Evolutionary conservation across 176 grass and related monocot genomes (phyloP).

Genomic region (Puccinellia tenuiflora): DNA sequence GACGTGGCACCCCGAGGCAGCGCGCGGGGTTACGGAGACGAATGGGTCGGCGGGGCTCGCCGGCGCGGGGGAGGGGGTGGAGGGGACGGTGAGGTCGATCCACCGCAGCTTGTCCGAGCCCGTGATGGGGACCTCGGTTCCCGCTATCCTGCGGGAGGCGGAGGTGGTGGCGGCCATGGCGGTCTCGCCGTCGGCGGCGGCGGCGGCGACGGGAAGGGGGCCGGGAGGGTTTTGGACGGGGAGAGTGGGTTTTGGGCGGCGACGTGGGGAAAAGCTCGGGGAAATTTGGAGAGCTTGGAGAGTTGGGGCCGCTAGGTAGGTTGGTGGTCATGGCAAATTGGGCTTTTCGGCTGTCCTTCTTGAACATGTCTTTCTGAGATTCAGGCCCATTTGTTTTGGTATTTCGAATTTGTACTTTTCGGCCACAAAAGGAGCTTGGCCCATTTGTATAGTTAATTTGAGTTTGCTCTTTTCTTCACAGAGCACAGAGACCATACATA

Average conservation of each 20-base stretch:
- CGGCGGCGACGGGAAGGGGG: background rate
- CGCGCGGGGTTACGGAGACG: slow-evolving; percentile 34
- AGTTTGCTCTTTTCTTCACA: too few species aligned
- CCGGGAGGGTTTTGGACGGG: slow-evolving; percentile 35
- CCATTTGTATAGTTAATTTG: background rate
- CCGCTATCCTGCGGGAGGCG: slow-evolving; percentile 34
- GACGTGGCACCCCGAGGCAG: slow-evolving; percentile 56
- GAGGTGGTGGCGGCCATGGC: slow-evolving; percentile 29
- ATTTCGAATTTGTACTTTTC: too few species aligned
- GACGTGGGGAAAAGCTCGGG: background rate
- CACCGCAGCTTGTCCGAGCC: slow-evolving; percentile 65
- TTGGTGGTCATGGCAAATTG: background rate
- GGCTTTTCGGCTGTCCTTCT: background rate
- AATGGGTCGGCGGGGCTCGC: slow-evolving; percentile 30
- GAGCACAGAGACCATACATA: too few species aligned
- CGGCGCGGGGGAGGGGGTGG: slow-evolving; percentile 25
- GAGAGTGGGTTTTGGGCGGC: slow-evolving; percentile 28
- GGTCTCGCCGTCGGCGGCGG: background rate
- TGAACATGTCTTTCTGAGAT: background rate
- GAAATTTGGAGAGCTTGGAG: background rate
- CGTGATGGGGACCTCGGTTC: slow-evolving; percentile 72
- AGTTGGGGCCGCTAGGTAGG: background rate
- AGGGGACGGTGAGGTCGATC: slow-evolving; percentile 74
- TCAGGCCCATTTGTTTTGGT: background rate
- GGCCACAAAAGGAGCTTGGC: background rate